Percentiles rank a stretch among this genome's conserved stretches.
Evolutionary conservation across 768 basidiomycete species (phyloP).

Genomic region (Pleurotus platypus): DNA sequence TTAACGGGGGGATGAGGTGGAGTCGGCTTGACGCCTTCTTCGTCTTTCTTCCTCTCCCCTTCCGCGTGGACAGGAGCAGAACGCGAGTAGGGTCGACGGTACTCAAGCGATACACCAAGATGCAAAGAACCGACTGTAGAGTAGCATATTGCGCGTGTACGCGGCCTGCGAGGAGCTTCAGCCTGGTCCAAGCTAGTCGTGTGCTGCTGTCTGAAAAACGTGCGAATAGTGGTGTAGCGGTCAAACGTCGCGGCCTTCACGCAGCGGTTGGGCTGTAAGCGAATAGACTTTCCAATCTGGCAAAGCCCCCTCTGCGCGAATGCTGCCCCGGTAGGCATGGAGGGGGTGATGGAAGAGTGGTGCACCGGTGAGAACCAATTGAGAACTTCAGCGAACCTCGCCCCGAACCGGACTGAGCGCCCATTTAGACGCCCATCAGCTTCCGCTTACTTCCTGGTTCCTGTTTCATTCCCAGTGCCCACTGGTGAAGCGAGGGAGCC

Average conservation of each 20-base stretch:
- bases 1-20: constrained; percentile 23
- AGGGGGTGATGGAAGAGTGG: not conserved
- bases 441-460: too few species aligned
- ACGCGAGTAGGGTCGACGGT: not conserved
- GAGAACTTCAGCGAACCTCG: too few species aligned
- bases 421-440: not conserved
- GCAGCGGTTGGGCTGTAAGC: constrained; percentile 11
- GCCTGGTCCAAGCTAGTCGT: constrained; percentile 15
- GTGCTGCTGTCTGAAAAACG: constrained; percentile 46
- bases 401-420: not conserved
- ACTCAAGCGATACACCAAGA: not conserved
- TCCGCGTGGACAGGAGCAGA: not conserved
- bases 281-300: not conserved
- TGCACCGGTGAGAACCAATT: too few species aligned
- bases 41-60: not conserved
- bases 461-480: too few species aligned
- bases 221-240: constrained; percentile 56
- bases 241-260: constrained; percentile 33
- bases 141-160: too few species aligned
- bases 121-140: too few species aligned
- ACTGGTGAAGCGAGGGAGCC: too few species aligned
- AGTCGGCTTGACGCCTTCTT: not conserved
- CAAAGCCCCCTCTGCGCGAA: not conserved
- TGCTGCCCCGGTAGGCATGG: not conserved
- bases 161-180: not conserved